phyloP scores from a whole-genome alignment of 345 rosid genomes.

The Camelina sativa region DNA sequence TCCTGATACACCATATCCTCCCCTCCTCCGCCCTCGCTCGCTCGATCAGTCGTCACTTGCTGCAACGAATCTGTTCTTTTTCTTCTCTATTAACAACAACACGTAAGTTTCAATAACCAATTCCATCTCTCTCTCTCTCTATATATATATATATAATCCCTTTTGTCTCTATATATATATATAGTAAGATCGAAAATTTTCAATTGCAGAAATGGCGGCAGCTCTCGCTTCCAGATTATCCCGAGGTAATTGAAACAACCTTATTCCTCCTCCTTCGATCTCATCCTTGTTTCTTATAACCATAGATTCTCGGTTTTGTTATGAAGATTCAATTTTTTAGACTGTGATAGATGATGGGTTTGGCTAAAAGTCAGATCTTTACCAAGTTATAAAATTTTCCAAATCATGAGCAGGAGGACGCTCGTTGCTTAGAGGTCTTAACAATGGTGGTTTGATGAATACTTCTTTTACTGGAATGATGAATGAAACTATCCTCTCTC shows the following conservation, averaged over 20 bases:
- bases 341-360: conserved; percentile 21
- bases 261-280: neutral
- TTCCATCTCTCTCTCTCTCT: neutral
- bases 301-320: neutral
- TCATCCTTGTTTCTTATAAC: neutral
- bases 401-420: conserved; percentile 40
- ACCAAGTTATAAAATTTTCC: neutral
- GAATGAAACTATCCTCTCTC: conserved; percentile 46
- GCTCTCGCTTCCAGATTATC: conserved; percentile 42
- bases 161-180: neutral
- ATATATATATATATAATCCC: neutral
- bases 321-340: neutral
- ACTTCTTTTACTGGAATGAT: conserved; percentile 43
- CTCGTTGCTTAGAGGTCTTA: conserved; percentile 57
- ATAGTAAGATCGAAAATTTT: conserved; percentile 1
- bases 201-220: conserved; percentile 42
- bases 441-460: conserved; percentile 44
- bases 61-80: neutral
- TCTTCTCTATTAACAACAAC: neutral
- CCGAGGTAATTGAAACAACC: conserved; percentile 26
- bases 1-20: neutral
- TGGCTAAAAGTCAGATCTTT: neutral
- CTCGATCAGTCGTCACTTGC: neutral
- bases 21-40: conserved; percentile 24
- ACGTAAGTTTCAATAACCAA: neutral